These are phyloP conservation scores for Monosporascus sp. DNA, from an alignment of 2,329 filamentous ascomycete genomes.

Conservation along the genomic window DNA sequence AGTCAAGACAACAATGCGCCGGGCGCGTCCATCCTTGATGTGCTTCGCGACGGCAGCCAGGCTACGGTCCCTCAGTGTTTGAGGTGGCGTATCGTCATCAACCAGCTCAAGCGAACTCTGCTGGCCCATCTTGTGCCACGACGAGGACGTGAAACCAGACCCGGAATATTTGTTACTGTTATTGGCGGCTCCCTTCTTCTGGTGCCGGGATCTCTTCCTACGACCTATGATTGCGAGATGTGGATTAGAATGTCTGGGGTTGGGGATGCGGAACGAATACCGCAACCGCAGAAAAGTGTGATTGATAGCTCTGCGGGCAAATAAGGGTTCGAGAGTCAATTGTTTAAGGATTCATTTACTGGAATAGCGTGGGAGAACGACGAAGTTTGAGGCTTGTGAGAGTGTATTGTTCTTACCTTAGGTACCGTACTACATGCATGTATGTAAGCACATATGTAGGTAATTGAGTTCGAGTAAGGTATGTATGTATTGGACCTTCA, in stretches of 20 bases:
- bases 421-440: too few species aligned
- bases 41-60: constrained; percentile 73
- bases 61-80: constrained; percentile 61
- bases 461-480: not conserved
- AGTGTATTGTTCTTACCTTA: too few species aligned
- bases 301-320: too few species aligned
- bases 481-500: not conserved
- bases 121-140: constrained; percentile 69
- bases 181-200: constrained; percentile 4
- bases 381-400: too few species aligned
- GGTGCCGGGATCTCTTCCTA: constrained; percentile 19
- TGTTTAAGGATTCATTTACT: too few species aligned
- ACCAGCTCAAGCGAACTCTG: constrained; percentile 62
- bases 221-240: constrained; percentile 16
- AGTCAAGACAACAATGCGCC: constrained; percentile 78
- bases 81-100: constrained; percentile 57
- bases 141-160: constrained; percentile 10
- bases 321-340: too few species aligned
- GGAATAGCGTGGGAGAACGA: too few species aligned
- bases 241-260: not conserved
- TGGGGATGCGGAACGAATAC: not conserved
- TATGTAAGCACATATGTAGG: not conserved
- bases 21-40: constrained; percentile 63
- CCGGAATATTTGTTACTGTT: not conserved
- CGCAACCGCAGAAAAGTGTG: too few species aligned